A percentile compares a stretch with the other conserved stretches of the same genome.
These are phyloP conservation scores for Oryza officinalis DNA, from an alignment of 176 grass and related monocot genomes.

Conservation along the genomic window DNA sequence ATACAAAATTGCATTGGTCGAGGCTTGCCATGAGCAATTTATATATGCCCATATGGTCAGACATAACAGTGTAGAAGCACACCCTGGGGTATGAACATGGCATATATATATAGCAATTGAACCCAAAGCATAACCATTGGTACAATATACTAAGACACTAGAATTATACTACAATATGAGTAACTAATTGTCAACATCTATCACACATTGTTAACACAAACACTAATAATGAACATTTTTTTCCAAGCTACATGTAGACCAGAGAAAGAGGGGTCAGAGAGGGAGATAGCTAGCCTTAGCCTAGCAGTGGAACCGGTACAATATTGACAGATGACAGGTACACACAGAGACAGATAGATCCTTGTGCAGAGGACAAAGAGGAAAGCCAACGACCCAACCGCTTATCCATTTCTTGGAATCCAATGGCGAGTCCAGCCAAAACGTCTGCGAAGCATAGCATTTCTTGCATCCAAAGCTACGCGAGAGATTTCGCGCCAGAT, in stretches of 20 bases:
- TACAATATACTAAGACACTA: not conserved
- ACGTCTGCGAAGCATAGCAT: slow-evolving; percentile 17
- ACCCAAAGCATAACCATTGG: not conserved
- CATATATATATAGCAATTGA: not conserved
- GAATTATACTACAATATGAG: not conserved
- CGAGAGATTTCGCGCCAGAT: slow-evolving; percentile 37
- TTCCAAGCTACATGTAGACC: not conserved
- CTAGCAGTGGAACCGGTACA: not conserved
- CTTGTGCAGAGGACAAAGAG: slow-evolving; percentile 40
- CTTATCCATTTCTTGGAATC: slow-evolving; percentile 50
- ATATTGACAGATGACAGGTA: slow-evolving; percentile 11
- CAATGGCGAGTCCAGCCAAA: slow-evolving; percentile 44
- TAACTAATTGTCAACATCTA: not conserved
- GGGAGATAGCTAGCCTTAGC: too few relatives aligned
- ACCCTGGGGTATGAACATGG: slow-evolving; percentile 6
- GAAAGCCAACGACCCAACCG: slow-evolving; percentile 23
- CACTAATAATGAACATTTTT: slow-evolving; percentile 14
- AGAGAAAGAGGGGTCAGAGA: not conserved
- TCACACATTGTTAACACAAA: slow-evolving; percentile 28
- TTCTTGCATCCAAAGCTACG: slow-evolving; percentile 59
- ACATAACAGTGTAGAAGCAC: slow-evolving; percentile 36
- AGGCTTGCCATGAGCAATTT: not conserved
- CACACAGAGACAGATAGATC: slow-evolving; percentile 12
- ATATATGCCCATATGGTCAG: not conserved
- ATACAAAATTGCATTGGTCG: not conserved